Conservation (phyloP, 2,329 filamentous ascomycete species). For the Sclerotinia sclerotiorum region DNA sequence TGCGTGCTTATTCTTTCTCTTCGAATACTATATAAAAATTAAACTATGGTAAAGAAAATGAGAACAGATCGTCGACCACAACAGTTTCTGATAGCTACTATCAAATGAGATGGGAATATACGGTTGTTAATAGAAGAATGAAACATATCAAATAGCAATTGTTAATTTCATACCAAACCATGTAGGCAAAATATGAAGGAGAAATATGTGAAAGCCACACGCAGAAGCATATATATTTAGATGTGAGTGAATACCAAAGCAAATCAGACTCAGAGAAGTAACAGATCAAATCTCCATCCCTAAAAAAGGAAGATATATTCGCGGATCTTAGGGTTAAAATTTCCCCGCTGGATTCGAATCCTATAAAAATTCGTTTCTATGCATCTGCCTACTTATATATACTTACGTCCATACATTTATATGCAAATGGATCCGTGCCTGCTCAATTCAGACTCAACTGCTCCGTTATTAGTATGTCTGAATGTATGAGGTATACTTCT, state of each 20-base stretch:
- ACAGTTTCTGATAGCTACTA: constrained; percentile 49
- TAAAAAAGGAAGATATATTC: constrained; percentile 45
- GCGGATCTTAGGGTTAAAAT: constrained; percentile 40
- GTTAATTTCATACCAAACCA: constrained; percentile 50
- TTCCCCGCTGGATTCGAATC: constrained; percentile 52
- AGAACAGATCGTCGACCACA: constrained; percentile 51
- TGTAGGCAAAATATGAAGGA: constrained; percentile 52
- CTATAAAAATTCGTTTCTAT: constrained; percentile 20
- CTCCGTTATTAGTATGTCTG: background rate
- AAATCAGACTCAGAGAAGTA: too few relatives aligned
- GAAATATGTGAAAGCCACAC: too few relatives aligned
- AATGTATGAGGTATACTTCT: constrained; percentile 36
- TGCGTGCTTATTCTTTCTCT: constrained; percentile 58
- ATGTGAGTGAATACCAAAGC: constrained; percentile 12
- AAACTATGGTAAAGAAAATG: constrained; percentile 46
- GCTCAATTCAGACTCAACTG: background rate
- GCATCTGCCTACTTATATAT: background rate
- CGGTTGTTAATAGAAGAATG: too few relatives aligned
- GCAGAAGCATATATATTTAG: constrained; percentile 48
- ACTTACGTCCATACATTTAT: background rate
- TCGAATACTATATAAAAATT: constrained; percentile 49
- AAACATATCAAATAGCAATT: constrained; percentile 50
- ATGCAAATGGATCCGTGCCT: constrained; percentile 47
- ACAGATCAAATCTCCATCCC: constrained; percentile 44
- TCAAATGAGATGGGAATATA: background rate